These are phyloP conservation scores for Arthroderma uncinatum DNA, from an alignment of 2,329 filamentous ascomycete species.

Conservation along the genomic window DNA sequence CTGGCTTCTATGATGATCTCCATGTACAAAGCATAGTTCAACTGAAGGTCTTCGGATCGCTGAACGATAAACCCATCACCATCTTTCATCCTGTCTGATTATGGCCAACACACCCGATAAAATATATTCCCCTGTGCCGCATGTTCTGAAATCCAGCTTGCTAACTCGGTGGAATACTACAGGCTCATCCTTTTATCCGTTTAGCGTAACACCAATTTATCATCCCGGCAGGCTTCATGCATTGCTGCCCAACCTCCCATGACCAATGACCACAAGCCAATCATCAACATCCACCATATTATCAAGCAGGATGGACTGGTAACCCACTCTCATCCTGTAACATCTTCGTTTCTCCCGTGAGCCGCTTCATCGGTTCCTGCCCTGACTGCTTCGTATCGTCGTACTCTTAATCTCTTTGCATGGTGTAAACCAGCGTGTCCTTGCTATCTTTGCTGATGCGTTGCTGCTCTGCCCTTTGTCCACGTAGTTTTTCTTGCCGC, in stretches of 20 bases:
- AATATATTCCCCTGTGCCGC: not conserved
- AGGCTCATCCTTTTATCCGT: not conserved
- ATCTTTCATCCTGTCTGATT: slow-evolving; percentile 20
- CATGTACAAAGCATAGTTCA: slow-evolving; percentile 23
- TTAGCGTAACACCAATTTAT: not conserved
- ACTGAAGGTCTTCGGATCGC: slow-evolving; percentile 20
- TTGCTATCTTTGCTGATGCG: too few species aligned
- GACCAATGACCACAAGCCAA: not conserved
- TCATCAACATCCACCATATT: not conserved
- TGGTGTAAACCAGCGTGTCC: too few species aligned
- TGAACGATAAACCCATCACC: slow-evolving; percentile 21
- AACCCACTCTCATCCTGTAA: too few species aligned
- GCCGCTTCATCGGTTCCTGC: too few species aligned
- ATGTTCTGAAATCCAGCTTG: not conserved
- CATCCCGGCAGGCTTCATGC: not conserved
- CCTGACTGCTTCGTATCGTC: too few species aligned
- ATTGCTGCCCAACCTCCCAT: slow-evolving; percentile 3
- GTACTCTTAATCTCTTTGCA: too few species aligned
- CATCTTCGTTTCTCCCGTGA: too few species aligned
- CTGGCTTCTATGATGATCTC: slow-evolving; percentile 19
- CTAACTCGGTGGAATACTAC: not conserved
- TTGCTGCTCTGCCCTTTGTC: too few species aligned
- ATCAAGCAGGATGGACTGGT: not conserved
- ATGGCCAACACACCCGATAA: not conserved
- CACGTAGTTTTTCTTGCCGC: too few species aligned